Base-by-base conservation (phyloP, 768 basidiomycete genomes). In the Antrodiella citrinella region DNA sequence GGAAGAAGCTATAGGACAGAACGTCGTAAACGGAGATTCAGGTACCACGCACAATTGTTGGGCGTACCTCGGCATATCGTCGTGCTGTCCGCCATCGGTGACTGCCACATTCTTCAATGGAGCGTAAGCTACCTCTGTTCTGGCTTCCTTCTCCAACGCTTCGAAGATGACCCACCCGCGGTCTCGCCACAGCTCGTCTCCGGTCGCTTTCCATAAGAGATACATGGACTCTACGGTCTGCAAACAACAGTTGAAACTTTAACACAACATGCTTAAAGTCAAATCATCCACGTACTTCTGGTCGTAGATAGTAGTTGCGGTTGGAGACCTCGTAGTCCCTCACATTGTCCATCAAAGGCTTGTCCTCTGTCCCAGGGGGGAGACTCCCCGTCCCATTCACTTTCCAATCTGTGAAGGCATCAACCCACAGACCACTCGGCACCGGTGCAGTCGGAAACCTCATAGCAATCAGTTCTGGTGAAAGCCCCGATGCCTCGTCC, bases 201-300 rank as follows among this genome's bases (percentile, higher is more conserved):
- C 78, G 2, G 87, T 90, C 5, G 76, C 73, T 42, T 77, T 76
- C 80, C 82, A 90, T 50, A 90, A 62, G 15, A 88, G 57, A 60
- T 81, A 88, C 49, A 90, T 62, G 9, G 81, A 83, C 61, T 90
- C 87, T 3, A 90, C 57, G 4, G 88, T 79, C 86, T 90, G 57
- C 51, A 24, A 25, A 38, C 44, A 53, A 50, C 38, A 40, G 11
- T 11, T 22, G 41, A n/a, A 20, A 48, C 23, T 3, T 20, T 10
- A 10, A 25, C 26, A 12, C 42, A n/a, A 49, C 19, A 7, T 7
- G 13, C 18, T 26, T 7, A 22, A 25, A 24, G 44, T 44, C 11
- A 44, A 40, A n/a, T n/a, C 18, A 21, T 15, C 5, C 18, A 54
- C 77, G 24, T 41, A 84, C 86, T 77, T 89, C 86, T 1, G 87